Evolutionary conservation across 345 rosid species (phyloP).

Genomic region (Eucalyptus tenuipes): DNA sequence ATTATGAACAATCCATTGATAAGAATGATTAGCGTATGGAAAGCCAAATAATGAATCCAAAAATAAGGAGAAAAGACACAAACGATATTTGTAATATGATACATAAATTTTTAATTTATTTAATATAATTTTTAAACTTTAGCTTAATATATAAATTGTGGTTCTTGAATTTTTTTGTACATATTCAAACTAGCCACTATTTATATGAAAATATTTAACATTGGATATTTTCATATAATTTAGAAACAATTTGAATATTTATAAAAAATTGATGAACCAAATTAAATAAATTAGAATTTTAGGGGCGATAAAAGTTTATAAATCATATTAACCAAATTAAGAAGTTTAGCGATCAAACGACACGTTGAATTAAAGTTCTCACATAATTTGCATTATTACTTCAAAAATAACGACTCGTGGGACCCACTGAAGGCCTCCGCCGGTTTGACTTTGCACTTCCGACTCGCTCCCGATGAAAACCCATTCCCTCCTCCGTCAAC

Average conservation of each 20-base stretch:
- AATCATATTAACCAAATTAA: rapidly evolving
- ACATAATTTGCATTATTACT: too few species aligned
- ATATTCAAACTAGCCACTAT: rapidly evolving
- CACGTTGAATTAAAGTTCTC: neutral
- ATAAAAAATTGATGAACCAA: neutral
- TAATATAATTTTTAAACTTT: rapidly evolving
- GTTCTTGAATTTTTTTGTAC: rapidly evolving
- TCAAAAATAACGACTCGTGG: neutral
- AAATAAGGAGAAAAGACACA: too few species aligned
- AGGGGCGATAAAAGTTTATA: neutral
- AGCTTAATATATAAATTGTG: neutral
- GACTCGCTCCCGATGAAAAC: neutral
- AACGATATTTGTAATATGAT: neutral
- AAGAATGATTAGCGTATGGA: neutral
- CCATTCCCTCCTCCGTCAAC: neutral
- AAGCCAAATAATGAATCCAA: too few species aligned
- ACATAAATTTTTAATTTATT: neutral
- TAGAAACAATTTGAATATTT: rapidly evolving
- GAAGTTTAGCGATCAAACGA: too few species aligned
- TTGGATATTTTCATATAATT: neutral
- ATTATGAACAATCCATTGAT: neutral
- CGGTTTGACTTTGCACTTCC: neutral
- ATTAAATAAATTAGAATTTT: rapidly evolving
- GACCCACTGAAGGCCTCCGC: neutral
- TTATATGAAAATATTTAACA: neutral